Conservation (phyloP, 176 grass and related monocot genomes). For the Urochloa ruziziensis region DNA sequence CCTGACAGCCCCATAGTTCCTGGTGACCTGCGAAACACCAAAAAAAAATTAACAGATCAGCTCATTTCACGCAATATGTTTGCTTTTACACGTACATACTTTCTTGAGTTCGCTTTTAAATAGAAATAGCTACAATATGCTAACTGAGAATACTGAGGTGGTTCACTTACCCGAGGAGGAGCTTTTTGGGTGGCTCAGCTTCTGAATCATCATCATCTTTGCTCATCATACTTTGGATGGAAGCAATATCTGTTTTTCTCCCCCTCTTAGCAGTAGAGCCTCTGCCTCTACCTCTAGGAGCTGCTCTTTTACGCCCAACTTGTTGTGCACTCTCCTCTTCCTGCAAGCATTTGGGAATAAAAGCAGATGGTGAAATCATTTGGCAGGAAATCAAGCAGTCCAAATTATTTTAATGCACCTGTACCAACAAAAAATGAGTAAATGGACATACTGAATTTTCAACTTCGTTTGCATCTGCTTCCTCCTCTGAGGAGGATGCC, state of each 20-base stretch:
- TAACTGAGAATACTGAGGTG: neutral
- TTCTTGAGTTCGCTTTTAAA: too few species aligned
- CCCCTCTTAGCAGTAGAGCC: constrained; percentile 70
- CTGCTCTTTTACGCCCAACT: constrained; percentile 68
- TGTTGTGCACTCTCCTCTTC: constrained; percentile 63
- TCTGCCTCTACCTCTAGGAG: constrained; percentile 64
- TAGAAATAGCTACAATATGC: neutral
- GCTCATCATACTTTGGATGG: constrained; percentile 63
- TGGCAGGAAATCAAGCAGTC: neutral
- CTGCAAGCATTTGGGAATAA: constrained; percentile 29
- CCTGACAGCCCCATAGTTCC: constrained; percentile 70
- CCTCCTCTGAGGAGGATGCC: constrained; percentile 62
- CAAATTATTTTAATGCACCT: neutral
- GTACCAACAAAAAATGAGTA: neutral
- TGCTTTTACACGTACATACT: neutral
- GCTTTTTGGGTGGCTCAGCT: constrained; percentile 68
- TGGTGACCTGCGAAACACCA: constrained; percentile 41
- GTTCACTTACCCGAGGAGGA: constrained; percentile 50
- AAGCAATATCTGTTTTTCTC: constrained; percentile 66
- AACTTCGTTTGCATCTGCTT: constrained; percentile 57
- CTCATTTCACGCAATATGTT: neutral
- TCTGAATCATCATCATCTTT: constrained; percentile 66
- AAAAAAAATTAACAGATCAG: constrained; percentile 1
- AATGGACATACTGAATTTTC: constrained; percentile 68
- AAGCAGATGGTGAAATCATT: constrained; percentile 8